Evolutionary conservation across 2,329 filamentous ascomycete species (phyloP).

Genomic region (Penicillium sp.): DNA sequence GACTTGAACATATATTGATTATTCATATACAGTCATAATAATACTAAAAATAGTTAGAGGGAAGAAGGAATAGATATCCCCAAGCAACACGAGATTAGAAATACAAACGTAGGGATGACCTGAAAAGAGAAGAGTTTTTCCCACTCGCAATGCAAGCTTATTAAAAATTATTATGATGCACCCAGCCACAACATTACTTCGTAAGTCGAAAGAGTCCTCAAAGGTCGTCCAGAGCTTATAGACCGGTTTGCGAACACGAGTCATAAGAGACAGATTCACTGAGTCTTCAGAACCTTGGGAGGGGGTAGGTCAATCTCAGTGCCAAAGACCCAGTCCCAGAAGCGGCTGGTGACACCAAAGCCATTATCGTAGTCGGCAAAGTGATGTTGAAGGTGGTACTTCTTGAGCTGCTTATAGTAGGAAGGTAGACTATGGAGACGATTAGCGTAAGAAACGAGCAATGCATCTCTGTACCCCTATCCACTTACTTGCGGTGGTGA

Average conservation of each 20-base stretch:
- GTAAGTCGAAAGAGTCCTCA: slow-evolving; percentile 10
- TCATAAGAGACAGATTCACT: slow-evolving; percentile 29
- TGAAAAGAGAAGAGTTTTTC: neutral
- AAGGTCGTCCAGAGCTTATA: neutral
- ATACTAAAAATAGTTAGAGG: slow-evolving; percentile 17
- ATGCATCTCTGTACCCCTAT: neutral
- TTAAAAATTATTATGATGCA: slow-evolving; percentile 9
- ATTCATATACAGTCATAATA: slow-evolving; percentile 28
- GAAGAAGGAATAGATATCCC: neutral
- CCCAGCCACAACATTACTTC: slow-evolving; percentile 23
- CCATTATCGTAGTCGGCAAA: slow-evolving; percentile 98
- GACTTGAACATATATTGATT: slow-evolving; percentile 25
- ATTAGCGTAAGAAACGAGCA: slow-evolving; percentile 18
- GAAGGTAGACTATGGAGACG: slow-evolving; percentile 66
- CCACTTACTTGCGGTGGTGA: slow-evolving; percentile 80
- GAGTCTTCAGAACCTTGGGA: slow-evolving; percentile 42
- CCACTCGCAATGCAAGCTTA: slow-evolving; percentile 6
- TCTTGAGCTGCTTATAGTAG: slow-evolving; percentile 93
- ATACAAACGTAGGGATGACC: slow-evolving; percentile 14
- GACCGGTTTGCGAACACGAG: neutral
- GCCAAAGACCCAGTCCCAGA: slow-evolving; percentile 93
- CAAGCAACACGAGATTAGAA: neutral
- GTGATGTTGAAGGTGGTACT: slow-evolving; percentile 95
- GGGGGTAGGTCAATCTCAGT: slow-evolving; percentile 70
- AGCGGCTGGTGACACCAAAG: slow-evolving; percentile 93